Evolutionary conservation across 2,329 filamentous ascomycete genomes (phyloP).

Genomic region (Trichophaea hybrida): DNA sequence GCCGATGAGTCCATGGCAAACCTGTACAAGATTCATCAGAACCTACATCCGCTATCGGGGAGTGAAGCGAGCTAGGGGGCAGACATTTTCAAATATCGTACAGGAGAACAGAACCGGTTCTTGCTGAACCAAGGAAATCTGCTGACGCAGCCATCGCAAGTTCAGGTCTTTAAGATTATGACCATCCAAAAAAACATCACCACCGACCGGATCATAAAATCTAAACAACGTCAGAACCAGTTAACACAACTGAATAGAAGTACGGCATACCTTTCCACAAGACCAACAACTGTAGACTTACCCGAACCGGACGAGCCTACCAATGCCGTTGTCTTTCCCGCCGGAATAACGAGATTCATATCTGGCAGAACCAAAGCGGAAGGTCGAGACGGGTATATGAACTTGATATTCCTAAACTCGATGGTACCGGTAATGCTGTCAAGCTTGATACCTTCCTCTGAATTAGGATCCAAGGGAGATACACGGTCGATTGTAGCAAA

Average conservation of each 20-base stretch:
- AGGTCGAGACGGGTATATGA: conserved; percentile 80
- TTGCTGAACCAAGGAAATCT: conserved; percentile 78
- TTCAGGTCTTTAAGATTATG: conserved; percentile 68
- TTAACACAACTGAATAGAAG: conserved; percentile 39
- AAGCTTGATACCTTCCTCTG: conserved; percentile 53
- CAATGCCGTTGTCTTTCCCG: conserved; percentile 72
- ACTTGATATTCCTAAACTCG: conserved; percentile 85
- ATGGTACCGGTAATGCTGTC: conserved; percentile 56
- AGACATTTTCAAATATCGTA: conserved; percentile 75
- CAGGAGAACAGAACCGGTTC: conserved; percentile 92
- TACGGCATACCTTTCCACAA: conserved; percentile 82
- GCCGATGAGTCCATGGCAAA: conserved; percentile 45
- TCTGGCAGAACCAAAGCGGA: conserved; percentile 82
- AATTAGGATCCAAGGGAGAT: conserved; percentile 31
- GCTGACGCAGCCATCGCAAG: conserved; percentile 69
- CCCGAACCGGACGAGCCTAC: conserved; percentile 92
- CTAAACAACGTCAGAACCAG: conserved; percentile 43
- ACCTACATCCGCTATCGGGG: no score
- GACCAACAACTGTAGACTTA: conserved; percentile 77
- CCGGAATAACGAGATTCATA: conserved; percentile 56
- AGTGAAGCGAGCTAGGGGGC: no score
- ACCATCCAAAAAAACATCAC: conserved; percentile 68
- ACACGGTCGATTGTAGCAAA: conserved; percentile 11
- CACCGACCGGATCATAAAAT: conserved; percentile 69
- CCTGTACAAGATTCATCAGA: no score